These are phyloP conservation scores for Ceratocystis lukuohia DNA, from an alignment of 2,329 filamentous ascomycete genomes.

Conservation along the genomic window DNA sequence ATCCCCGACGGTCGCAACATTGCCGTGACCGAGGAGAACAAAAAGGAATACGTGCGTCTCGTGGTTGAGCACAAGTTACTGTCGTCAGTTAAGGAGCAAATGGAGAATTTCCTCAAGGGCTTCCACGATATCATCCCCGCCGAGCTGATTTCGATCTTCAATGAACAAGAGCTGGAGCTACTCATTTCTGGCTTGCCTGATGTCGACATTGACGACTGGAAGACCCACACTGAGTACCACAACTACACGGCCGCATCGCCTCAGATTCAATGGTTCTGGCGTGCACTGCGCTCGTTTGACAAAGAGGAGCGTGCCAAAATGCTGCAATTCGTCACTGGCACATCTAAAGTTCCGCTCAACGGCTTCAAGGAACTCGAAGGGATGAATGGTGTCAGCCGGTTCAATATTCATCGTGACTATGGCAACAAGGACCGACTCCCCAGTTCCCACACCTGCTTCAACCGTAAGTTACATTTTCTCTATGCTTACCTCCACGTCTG, in stretches of 20 bases:
- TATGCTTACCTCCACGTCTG: background rate
- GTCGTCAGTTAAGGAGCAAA: conserved; percentile 83
- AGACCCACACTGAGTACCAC: conserved; percentile 96
- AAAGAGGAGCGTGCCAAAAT: conserved; percentile 97
- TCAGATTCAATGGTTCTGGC: conserved; percentile 99
- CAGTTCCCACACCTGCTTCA: conserved; percentile 97
- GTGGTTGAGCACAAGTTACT: conserved; percentile 90
- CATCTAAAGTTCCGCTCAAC: conserved; percentile 93
- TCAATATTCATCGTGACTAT: conserved; percentile 98
- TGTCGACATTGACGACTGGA: conserved; percentile 98
- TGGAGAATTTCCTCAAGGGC: conserved; percentile 82
- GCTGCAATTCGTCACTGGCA: conserved; percentile 95
- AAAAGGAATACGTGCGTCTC: conserved; percentile 89
- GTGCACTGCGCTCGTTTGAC: conserved; percentile 90
- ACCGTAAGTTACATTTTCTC: conserved; percentile 55
- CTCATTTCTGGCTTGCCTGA: conserved; percentile 94
- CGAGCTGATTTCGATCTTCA: conserved; percentile 92
- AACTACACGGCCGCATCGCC: conserved; percentile 90
- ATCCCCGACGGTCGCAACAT: conserved; percentile 81
- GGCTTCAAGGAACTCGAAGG: conserved; percentile 98
- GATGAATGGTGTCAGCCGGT: conserved; percentile 95
- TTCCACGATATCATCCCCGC: conserved; percentile 98
- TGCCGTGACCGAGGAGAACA: conserved; percentile 92
- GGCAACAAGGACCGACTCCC: conserved; percentile 91
- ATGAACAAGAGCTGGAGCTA: conserved; percentile 92